Conservation (phyloP, 257 asterid species). For the Haberlea rhodopensis region DNA sequence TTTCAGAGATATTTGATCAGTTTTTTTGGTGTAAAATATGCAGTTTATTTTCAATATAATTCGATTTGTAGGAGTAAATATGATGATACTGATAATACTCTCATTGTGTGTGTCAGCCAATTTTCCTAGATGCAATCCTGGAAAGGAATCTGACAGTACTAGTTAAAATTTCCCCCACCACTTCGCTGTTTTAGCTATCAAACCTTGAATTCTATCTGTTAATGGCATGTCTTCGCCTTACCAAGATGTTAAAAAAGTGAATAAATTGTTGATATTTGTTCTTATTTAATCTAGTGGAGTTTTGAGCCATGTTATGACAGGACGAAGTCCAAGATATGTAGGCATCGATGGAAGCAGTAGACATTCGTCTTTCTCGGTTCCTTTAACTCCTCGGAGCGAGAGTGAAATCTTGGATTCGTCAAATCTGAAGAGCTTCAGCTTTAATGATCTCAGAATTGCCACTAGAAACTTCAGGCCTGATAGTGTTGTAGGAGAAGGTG, state of each 20-base stretch:
- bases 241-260: background rate
- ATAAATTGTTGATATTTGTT: background rate
- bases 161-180: background rate
- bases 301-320: conserved; percentile 28
- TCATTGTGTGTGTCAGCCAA: background rate
- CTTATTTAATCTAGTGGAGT: background rate
- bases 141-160: background rate
- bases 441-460: conserved; percentile 60
- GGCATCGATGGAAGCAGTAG: conserved; percentile 48
- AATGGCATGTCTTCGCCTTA: background rate
- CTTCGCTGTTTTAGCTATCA: background rate
- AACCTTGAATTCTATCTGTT: background rate
- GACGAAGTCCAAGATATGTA: conserved; percentile 32
- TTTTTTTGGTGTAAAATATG: background rate
- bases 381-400: conserved; percentile 60
- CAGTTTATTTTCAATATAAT: background rate
- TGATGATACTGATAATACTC: background rate
- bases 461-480: conserved; percentile 84
- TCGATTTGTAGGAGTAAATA: background rate
- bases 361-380: conserved; percentile 38
- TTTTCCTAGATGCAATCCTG: background rate
- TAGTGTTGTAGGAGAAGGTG: conserved; percentile 86
- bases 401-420: conserved; percentile 54
- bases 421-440: conserved; percentile 52
- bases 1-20: background rate